These are phyloP conservation scores for Aechmea fasciata DNA, from an alignment of 176 grass and related monocot species.

Conservation along the genomic window DNA sequence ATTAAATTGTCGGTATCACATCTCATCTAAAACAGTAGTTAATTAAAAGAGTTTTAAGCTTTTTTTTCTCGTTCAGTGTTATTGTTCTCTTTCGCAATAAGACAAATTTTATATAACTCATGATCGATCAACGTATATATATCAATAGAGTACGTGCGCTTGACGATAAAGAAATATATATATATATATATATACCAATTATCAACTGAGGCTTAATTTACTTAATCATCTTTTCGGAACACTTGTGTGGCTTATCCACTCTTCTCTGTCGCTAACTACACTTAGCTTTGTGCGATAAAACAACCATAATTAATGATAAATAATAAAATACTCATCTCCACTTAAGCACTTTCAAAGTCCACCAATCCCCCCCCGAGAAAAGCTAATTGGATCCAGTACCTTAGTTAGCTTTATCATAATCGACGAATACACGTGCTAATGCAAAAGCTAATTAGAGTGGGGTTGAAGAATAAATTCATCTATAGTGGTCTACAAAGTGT, in stretches of 20 bases:
- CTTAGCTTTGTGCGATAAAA: neutral
- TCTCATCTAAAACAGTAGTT: no score
- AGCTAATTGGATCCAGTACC: neutral
- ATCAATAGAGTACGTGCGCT: no score
- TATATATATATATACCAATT: no score
- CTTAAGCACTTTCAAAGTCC: neutral
- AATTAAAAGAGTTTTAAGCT: no score
- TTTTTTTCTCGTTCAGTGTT: no score
- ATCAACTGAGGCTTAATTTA: neutral
- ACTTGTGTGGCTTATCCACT: slow-evolving; percentile 8
- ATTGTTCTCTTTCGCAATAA: no score
- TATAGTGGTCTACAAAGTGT: neutral
- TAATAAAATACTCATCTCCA: neutral
- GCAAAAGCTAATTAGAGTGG: slow-evolving; percentile 5
- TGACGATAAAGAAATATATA: no score
- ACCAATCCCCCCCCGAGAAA: neutral
- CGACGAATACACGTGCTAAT: neutral
- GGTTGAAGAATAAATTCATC: neutral
- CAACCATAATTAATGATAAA: neutral
- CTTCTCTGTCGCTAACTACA: neutral
- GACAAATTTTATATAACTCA: no score
- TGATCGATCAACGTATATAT: no score
- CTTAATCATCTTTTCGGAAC: neutral
- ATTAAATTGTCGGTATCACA: no score
- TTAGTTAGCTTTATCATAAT: neutral